A percentile compares a stretch with the other conserved stretches of the same genome.
Conservation (phyloP, 2,329 filamentous ascomycete genomes). For the Alternaria ventricosa region DNA sequence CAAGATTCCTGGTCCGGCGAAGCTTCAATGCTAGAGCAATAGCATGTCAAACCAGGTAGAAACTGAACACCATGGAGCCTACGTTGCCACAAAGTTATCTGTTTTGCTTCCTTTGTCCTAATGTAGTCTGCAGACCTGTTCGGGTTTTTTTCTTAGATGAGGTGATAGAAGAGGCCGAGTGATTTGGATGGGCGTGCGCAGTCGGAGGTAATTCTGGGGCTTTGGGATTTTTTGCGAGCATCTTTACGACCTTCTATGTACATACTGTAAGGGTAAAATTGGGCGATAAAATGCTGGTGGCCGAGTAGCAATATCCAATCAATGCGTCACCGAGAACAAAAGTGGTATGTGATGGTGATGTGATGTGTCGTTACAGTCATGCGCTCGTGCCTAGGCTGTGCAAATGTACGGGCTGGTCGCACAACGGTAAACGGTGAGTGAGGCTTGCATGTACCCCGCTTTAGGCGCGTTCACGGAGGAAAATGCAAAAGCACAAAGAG, state of each 20-base stretch:
- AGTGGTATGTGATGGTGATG: not conserved
- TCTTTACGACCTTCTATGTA: not conserved
- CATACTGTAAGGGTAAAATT: not conserved
- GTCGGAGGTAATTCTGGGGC: not conserved
- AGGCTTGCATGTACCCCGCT: not conserved
- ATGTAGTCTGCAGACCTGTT: not conserved
- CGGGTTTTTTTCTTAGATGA: not conserved
- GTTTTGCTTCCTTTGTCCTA: not conserved
- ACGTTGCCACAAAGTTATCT: not conserved
- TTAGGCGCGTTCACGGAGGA: not conserved
- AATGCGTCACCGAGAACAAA: not conserved
- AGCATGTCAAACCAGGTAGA: no score
- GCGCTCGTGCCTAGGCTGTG: not conserved
- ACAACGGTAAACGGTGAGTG: not conserved
- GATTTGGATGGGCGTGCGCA: not conserved
- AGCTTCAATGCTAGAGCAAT: constrained; percentile 56
- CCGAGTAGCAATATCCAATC: not conserved
- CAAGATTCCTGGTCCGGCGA: constrained; percentile 57
- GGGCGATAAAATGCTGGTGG: not conserved
- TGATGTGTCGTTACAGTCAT: not conserved
- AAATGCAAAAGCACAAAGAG: not conserved
- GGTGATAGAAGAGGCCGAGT: not conserved
- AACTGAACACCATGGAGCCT: not conserved
- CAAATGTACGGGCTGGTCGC: not conserved
- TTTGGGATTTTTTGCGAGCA: not conserved